A percentile compares a stretch with the other conserved stretches of the same genome.
phyloP scores from a whole-genome alignment of 768 basidiomycete genomes.

The Boletus subcaerulescens region DNA sequence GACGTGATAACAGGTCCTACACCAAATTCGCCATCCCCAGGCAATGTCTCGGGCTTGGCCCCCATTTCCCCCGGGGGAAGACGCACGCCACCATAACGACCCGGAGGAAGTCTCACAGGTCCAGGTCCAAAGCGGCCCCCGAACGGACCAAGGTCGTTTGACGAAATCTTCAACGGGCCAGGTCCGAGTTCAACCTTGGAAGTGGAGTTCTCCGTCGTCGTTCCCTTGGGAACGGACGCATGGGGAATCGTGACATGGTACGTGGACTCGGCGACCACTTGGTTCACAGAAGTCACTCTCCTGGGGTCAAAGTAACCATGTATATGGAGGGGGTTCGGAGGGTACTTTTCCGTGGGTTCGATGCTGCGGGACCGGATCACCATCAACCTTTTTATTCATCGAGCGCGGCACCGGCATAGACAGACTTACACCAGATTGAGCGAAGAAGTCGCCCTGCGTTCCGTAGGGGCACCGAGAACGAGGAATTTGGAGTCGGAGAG shows the following conservation, averaged over 20 bases:
- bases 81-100: conserved; percentile 11
- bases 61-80: conserved; percentile 23
- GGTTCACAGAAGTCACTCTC: conserved; percentile 31
- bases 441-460: conserved; percentile 33
- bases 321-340: conserved; percentile 13
- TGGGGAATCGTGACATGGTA: conserved; percentile 25
- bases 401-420: background rate
- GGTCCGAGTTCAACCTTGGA: conserved; percentile 24
- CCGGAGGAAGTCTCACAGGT: conserved; percentile 13
- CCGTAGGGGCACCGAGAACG: conserved; percentile 33
- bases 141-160: conserved; percentile 8
- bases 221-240: conserved; percentile 14
- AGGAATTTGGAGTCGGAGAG: conserved; percentile 32
- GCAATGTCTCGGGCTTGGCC: conserved; percentile 20
- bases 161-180: conserved; percentile 7
- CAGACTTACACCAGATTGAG: conserved; percentile 38
- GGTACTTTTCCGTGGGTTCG: conserved; percentile 28
- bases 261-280: conserved; percentile 29
- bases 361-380: conserved; percentile 18
- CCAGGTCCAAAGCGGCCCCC: conserved; percentile 23
- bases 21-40: conserved; percentile 29
- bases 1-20: conserved; percentile 23
- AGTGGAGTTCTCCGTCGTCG: background rate
- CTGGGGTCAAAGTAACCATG: conserved; percentile 36
- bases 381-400: background rate